Base-by-base conservation (phyloP, 2,329 filamentous ascomycete species). In the Aspergillus ibericus region DNA sequence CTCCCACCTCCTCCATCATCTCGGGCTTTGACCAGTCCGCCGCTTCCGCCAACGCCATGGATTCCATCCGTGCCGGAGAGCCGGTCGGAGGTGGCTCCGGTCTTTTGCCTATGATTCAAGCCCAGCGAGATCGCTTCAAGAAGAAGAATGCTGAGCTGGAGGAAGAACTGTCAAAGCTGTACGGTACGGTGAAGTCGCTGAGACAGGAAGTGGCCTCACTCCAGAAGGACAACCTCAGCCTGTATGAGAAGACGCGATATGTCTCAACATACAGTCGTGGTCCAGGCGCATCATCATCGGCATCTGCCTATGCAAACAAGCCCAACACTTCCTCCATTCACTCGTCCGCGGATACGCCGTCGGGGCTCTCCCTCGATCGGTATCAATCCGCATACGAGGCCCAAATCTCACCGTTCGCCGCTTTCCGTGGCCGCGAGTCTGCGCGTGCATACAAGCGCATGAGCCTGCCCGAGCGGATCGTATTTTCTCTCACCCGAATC, bases 231-330 rank as follows among this genome's bases (percentile, higher is more conserved):
- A 99, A 99, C 72, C 82, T 99, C 35, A 92, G 90, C 68, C 83
- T 99, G 7, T 99, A 99, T 75, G 95, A 99, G 76, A 99, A 98
- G 83, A 96, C 93, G 16, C 87, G 95, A 66, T 99, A 99, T 73
- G 88, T 98, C 22, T 96, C 92, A 6, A 93, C 91, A 2, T 99
- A 97, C 80, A 96, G 88, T 74, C 87, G 93, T 54, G 84, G 84
- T 47, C 84, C 83, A 13, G 82, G 83, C 5, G 83, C 84, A 18
- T 77, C 79, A 1, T 85, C 87, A 10, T 85, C 85, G 5, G 86
- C 87, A n/a, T 89, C 87, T 42, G 74, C 75, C 1, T 81, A 79
- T 59, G 81, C 83, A 36, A 81, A 81, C 57, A 92, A 88, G 68
- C 88, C 91, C 2, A 96, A 93, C 71, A 87, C 91, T 0, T 89